Percentiles rank a stretch among this genome's conserved stretches.
These are phyloP conservation scores for Lumnitzera littorea DNA, from an alignment of 345 rosid genomes.

Conservation along the genomic window DNA sequence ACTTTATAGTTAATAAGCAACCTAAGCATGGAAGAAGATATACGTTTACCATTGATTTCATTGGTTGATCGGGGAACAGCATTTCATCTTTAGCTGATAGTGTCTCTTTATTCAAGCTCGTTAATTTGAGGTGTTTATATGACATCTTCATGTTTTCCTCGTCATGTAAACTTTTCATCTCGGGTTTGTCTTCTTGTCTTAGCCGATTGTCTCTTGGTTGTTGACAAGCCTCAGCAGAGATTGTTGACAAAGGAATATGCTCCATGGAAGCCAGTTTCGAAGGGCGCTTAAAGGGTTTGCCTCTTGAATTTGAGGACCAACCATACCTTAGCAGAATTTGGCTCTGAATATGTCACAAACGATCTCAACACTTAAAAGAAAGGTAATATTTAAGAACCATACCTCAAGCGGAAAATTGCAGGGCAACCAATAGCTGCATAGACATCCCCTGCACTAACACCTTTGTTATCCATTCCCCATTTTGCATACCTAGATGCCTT, in stretches of 20 bases:
- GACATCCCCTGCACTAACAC: slow-evolving; percentile 46
- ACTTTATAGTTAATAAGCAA: neutral
- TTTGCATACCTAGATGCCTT: slow-evolving; percentile 16
- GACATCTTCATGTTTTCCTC: slow-evolving; percentile 18
- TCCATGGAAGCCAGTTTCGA: slow-evolving; percentile 18
- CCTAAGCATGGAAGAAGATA: slow-evolving; percentile 1
- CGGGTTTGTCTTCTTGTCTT: neutral
- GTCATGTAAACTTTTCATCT: slow-evolving; percentile 8
- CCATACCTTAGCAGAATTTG: slow-evolving; percentile 59
- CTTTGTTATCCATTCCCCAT: slow-evolving; percentile 47
- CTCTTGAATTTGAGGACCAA: slow-evolving; percentile 42
- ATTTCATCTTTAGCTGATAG: slow-evolving; percentile 19
- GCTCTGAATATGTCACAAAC: slow-evolving; percentile 4
- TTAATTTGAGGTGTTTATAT: slow-evolving; percentile 16
- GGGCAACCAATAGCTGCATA: slow-evolving; percentile 61
- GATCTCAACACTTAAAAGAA: neutral
- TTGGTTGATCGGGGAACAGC: slow-evolving; percentile 15
- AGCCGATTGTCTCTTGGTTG: slow-evolving; percentile 24
- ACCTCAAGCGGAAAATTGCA: slow-evolving; percentile 77
- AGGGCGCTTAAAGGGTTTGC: slow-evolving; percentile 6
- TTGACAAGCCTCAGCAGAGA: slow-evolving; percentile 20
- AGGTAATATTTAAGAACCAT: slow-evolving; percentile 3
- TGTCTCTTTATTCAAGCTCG: slow-evolving; percentile 21
- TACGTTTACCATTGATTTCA: slow-evolving; percentile 23
- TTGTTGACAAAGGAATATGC: slow-evolving; percentile 4